Base-by-base conservation (phyloP, 192 early-diverging fungal genomes). In the Gigaspora rosea region DNA sequence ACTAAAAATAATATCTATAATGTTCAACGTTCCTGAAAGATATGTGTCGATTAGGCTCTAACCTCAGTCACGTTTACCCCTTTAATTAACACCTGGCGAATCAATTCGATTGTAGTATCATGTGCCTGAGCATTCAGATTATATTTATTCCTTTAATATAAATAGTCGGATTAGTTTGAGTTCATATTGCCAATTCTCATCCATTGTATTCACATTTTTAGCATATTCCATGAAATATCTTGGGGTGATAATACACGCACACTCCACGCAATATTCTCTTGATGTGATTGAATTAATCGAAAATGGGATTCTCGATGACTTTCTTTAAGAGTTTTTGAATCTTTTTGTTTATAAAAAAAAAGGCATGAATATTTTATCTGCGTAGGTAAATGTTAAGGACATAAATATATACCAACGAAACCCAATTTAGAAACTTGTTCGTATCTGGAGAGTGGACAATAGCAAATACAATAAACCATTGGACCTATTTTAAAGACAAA, bases 381-480 rank as follows among this genome's bases (percentile, higher is more conserved):
- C 1, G 12, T 56, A 18, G 18, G 18, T 1, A 15, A 56, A 56
- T 11, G 18, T 13, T 2, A 56, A 54, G 9, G 11, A 41, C 12
- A 68, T 27, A 41, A 41, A 41, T 46, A 59, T 58, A 20, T 83
- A 94, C 94, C 94, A 59, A 91, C 94, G 75, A 99, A 95, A 3
- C 96, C 96, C 11, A 95, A 57, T 8, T 82, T 82, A 49, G 87
- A 90, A 12, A 98, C 81, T 51, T 88, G 77, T 1, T 90, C 83
- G 74, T 92, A 88, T 49, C 87, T 85, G 3, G 86, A 85, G 1
- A 93, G 65, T 0, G 90, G 88, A 59, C 91, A 92, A 79, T 92
- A 98, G 59, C 92, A 91, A n/a, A 93, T 84, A 1, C 94, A 94
- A 81, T 98, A 99, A 0, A 98, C 97, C 98, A 99, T 99, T 10